Base-by-base conservation (phyloP, 176 grass and related monocot genomes). In the Bromus sterilis region DNA sequence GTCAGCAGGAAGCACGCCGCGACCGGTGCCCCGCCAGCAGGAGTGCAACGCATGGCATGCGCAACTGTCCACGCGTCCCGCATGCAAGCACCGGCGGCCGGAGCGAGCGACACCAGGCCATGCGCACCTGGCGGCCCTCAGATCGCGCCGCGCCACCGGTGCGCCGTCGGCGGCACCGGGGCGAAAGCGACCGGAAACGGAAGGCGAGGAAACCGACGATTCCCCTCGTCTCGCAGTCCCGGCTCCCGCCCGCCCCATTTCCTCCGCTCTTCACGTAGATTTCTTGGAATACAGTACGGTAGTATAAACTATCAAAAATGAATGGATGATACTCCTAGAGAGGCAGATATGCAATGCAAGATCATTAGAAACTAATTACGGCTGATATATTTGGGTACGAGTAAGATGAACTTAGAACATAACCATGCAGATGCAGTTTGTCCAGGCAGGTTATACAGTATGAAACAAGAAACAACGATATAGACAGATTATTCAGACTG, bases 31-130 rank as follows among this genome's bases (percentile, higher is more conserved):
- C 56, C 56, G 24, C 56, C 24, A 57, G 33, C 34, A 4, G 43
- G 16, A 16, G 37, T 40, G 37, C 37, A 7, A 0, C 37, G 48
- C n/a, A n/a, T n/a, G n/a, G n/a, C n/a, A 57, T 9, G 56, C 7
- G 63, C 8, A 58, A 41, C 32, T 6, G 4, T 36, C 42, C 84
- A 80, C 84, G 68, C 84, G 84, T 25, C 84, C 43, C 25, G 67
- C 84, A 86, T 86, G 77, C 84, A 85, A 39, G 56, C 56, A 18
- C 76, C 1, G 30, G 32, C 12, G 4, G 24, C 30, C n/a, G n/a
- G n/a, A n/a, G n/a, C n/a, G 16, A 39, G 25, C 14, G 46, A 32
- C 26, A 20, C 23, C 36, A 26, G n/a, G 24, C 58, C 67, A 82
- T 61, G 62, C 43, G 21, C 31, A 33, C 63, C 63, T 37, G 32